Conservation (phyloP, 306 rosid genomes). For the Rosa persica region DNA sequence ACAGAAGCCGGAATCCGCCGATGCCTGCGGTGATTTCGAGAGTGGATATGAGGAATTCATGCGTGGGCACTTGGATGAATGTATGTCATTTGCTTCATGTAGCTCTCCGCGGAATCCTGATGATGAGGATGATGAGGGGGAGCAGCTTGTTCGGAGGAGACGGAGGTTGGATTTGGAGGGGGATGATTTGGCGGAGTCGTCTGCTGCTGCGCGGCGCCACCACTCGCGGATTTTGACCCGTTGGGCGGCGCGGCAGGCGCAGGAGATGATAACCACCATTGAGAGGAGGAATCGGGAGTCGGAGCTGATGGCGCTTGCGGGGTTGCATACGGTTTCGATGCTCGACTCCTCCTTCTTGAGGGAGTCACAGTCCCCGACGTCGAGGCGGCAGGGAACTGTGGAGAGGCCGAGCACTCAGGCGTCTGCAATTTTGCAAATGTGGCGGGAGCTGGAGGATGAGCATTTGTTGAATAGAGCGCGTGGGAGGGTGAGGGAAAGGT, state of each 20-base stretch:
- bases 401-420: conserved; percentile 96
- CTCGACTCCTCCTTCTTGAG: conserved; percentile 90
- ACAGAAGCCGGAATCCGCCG: conserved; percentile 94
- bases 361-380: conserved; percentile 90
- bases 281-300: conserved; percentile 98
- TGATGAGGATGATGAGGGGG: conserved; percentile 84
- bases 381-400: conserved; percentile 79
- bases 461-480: conserved; percentile 82
- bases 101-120: conserved; percentile 74
- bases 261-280: conserved; percentile 98
- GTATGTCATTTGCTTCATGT: conserved; percentile 94
- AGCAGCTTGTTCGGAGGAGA: conserved; percentile 88
- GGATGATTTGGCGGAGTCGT: conserved; percentile 91
- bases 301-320: conserved; percentile 94
- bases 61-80: conserved; percentile 97
- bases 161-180: conserved; percentile 94
- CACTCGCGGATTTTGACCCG: conserved; percentile 89
- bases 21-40: conserved; percentile 73
- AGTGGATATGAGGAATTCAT: conserved; percentile 80
- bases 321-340: conserved; percentile 94
- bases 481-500: conserved; percentile 86
- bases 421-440: conserved; percentile 88
- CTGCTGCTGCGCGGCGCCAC: conserved; percentile 80
- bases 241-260: conserved; percentile 99
- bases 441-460: conserved; percentile 99